phyloP scores from a whole-genome alignment of 2,329 filamentous ascomycete genomes.

The Talaromyces sp. region DNA sequence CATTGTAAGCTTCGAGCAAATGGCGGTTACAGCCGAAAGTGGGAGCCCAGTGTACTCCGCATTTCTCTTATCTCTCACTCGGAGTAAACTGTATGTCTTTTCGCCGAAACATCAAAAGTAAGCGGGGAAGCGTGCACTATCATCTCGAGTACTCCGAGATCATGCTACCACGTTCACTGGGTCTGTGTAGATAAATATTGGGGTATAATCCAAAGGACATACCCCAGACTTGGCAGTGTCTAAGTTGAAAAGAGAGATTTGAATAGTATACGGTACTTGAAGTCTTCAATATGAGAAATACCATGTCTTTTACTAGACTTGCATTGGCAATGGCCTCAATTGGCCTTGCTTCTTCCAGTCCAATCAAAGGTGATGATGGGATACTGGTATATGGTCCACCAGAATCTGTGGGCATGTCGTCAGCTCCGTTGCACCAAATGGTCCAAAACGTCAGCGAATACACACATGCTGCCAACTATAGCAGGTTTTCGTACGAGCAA shows the following conservation, averaged over 20 bases:
- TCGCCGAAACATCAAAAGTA: constrained; percentile 2
- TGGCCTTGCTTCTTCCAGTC: constrained; percentile 1
- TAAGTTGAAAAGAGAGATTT: not conserved
- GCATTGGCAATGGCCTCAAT: constrained; percentile 7
- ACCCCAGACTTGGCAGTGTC: not conserved
- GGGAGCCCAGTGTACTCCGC: not conserved
- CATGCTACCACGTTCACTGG: not conserved
- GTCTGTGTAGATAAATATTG: not conserved
- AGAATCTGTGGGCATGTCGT: constrained; percentile 14
- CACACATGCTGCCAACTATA: constrained; percentile 22
- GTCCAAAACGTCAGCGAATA: constrained; percentile 15
- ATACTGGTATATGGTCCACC: constrained; percentile 11
- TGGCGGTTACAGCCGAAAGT: not conserved
- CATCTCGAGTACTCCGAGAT: not conserved
- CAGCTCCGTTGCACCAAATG: constrained; percentile 5
- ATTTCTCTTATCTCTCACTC: not conserved
- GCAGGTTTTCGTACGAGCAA: constrained; percentile 19
- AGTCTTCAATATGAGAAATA: not conserved
- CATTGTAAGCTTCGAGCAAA: not conserved
- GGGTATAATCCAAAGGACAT: not conserved
- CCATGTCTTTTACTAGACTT: not conserved
- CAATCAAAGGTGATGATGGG: not conserved
- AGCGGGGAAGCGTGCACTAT: not conserved
- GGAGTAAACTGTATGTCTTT: not conserved
- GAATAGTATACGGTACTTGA: not conserved